These are phyloP conservation scores for Acacia melanoxylon DNA, from an alignment of 306 rosid genomes.

Conservation along the genomic window DNA sequence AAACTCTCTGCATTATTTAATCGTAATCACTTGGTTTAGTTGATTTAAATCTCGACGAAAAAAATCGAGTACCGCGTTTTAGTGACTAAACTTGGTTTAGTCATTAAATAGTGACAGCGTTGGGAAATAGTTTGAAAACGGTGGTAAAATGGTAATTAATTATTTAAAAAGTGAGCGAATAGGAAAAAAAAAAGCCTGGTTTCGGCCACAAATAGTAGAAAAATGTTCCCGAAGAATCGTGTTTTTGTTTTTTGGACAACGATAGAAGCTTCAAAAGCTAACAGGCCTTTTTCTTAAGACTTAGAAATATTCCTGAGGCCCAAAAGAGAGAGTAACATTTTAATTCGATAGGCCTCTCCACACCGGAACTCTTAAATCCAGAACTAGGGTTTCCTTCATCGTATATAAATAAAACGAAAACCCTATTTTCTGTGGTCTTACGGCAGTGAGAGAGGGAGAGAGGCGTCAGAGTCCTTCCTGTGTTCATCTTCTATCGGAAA, in stretches of 20 bases:
- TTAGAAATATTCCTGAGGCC: background rate
- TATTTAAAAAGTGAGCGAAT: too few species aligned
- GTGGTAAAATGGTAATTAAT: too few species aligned
- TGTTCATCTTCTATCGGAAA: constrained; percentile 29
- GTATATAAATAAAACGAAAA: constrained; percentile 37
- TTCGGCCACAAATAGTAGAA: background rate
- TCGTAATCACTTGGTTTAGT: too few species aligned
- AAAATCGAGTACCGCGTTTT: too few species aligned
- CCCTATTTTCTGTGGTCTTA: constrained; percentile 13
- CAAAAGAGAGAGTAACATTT: background rate
- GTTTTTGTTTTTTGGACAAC: background rate
- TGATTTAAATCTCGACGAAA: too few species aligned
- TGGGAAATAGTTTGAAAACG: too few species aligned
- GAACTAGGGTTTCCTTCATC: constrained; percentile 37
- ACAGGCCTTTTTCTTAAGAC: background rate
- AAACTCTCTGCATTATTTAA: too few species aligned
- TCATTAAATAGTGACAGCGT: too few species aligned
- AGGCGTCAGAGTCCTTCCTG: background rate
- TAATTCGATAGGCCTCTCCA: background rate
- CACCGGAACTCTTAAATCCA: background rate
- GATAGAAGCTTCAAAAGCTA: background rate
- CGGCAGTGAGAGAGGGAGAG: constrained; percentile 14
- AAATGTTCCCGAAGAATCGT: background rate
- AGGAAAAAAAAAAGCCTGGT: too few species aligned
- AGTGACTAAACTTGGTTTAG: too few species aligned